Base-by-base conservation (phyloP, 2,329 filamentous ascomycete genomes). In the Pseudofabraea citricarpa region DNA sequence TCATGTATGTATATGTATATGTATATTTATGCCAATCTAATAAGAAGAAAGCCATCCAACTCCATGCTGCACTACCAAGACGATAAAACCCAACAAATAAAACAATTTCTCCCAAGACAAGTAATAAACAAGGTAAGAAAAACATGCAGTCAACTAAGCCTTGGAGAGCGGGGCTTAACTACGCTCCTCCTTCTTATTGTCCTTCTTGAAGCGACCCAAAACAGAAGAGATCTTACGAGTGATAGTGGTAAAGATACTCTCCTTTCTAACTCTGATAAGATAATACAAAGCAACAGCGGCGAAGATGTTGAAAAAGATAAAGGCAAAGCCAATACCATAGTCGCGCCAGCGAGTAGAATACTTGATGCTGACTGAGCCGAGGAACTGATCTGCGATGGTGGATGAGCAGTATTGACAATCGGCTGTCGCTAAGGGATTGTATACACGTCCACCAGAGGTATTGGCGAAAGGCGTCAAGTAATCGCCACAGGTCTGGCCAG, bases 331-430 rank as follows among this genome's bases (percentile, higher is more conserved):
- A 15, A 85, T 64, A 1, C 81, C 83, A 56, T 82, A 83, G 58
- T 88, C 81, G 43, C 82, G 73, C 83, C 83, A 88, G 20, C 81
- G 67, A 20, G 85, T 68, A 26, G 47, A 57, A 56, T 81, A 86
- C 44, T 69, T 57, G 46, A 77, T 73, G 33, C 69, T 65, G 32
- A 77, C 71, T 0, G 50, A 46, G 0, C 67, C 54, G n/a, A 83
- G 62, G 56, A 69, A 79, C 3, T 77, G 79, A 22, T 74, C 62
- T 2, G 61, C 57, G 18, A 75, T 63, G 1, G 65, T 51, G 47
- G 76, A 83, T 47, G 81, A 76, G 63, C 79, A 82, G 60, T 68
- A 87, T 8, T 71, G 52, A 63, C 84, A 88, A 35, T 64, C 56
- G 0, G 56, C 56, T 0, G 68, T 79, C 8, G 69, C 72, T 6